Base-by-base conservation (phyloP, 2,329 filamentous ascomycete species). In the Paecilomyces formosus region DNA sequence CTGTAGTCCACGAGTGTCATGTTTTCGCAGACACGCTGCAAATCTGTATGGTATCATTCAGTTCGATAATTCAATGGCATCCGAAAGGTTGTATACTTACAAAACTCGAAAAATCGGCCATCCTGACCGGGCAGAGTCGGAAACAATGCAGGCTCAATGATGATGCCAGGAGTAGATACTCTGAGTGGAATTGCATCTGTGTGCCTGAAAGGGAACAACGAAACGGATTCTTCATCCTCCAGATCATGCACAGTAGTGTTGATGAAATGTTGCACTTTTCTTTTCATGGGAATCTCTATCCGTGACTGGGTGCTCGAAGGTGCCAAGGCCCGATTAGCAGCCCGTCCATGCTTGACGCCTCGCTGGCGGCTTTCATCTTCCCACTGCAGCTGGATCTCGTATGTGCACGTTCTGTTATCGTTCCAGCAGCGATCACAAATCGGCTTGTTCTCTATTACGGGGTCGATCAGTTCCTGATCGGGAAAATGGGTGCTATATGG, bases 291-390 rank as follows among this genome's bases (percentile, higher is more conserved):
- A 7, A 33, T 15, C 18, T 33, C 22, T 18, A 54, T 18, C 24
- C 53, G n/a, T 54, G 53, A 52, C 50, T 52, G 22, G 12, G 22
- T 22, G 21, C 21, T 28, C 26, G 21, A 28, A 13, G 21, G 21
- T 8, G 18, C 15, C 26, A 21, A 49, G 45, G 53, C 55, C 13
- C 59, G 59, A 22, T 55, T 53, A 53, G 59, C 39, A 53, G 59
- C 39, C 18, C 59, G 55, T 11, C 60, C 60, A 57, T 61, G 60
- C 31, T 60, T 61, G 30, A 61, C 57, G 13, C 60, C 60, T 22
- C 60, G 58, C 26, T 60, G 57, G 31, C 60, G 60, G 18, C 57
- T 57, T 13, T 61, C 60, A 24, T 61, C 60, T 45, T 61, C 60
- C 60, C 60, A 61, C 49, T 55, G 60, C 13, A 61, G 26, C 18